Evolutionary conservation across 2,329 filamentous ascomycete genomes (phyloP).

Genomic region (Trichophyton mentagrophytes): DNA sequence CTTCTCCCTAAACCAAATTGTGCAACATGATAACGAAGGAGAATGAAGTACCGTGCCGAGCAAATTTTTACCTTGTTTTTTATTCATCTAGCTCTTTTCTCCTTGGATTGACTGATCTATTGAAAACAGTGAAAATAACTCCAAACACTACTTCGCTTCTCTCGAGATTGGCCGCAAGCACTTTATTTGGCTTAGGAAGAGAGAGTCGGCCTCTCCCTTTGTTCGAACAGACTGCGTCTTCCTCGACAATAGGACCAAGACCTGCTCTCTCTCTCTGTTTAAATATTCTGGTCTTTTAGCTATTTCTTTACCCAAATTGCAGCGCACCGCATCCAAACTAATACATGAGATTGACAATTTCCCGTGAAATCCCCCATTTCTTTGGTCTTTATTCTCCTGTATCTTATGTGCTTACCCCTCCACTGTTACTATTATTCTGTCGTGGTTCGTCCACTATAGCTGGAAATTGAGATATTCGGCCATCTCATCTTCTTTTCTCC

Average conservation of each 20-base stretch:
- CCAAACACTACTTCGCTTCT: conserved; percentile 15
- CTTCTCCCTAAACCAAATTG: conserved; percentile 23
- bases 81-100: conserved; percentile 3
- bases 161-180: conserved; percentile 35
- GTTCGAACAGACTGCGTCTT: background rate
- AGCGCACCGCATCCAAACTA: conserved; percentile 3
- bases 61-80: conserved; percentile 5
- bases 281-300: conserved; percentile 5
- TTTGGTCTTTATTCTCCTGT: conserved; percentile 16
- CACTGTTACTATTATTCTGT: conserved; percentile 2
- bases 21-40: conserved; percentile 19
- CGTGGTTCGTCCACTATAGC: conserved; percentile 10
- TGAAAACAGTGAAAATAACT: conserved; percentile 3
- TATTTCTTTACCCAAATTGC: conserved; percentile 5
- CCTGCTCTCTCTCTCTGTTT: conserved; percentile 1
- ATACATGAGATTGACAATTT: conserved; percentile 14
- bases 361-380: conserved; percentile 17
- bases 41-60: conserved; percentile 13
- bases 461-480: conserved; percentile 34
- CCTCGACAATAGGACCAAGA: conserved; percentile 10
- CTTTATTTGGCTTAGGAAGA: conserved; percentile 27
- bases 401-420: conserved; percentile 14
- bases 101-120: conserved; percentile 1
- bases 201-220: background rate
- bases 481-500: conserved; percentile 24